Conservation (phyloP, 305 asterid genomes). For the Rubia peregrina region DNA sequence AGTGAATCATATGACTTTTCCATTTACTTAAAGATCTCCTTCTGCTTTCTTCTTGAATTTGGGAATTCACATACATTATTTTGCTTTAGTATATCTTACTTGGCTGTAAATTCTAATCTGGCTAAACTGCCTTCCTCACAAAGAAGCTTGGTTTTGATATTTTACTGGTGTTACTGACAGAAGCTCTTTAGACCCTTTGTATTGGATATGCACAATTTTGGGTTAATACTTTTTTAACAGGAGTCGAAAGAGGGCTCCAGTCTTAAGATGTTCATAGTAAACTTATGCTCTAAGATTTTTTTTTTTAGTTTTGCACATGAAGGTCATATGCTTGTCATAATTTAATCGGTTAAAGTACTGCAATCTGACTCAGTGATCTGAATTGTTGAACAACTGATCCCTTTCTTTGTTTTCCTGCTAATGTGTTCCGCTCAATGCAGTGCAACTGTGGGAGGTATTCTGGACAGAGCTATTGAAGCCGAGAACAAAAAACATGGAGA, state of each 20-base stretch:
- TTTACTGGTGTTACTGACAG: not conserved
- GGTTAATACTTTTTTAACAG: not conserved
- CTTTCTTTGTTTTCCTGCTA: not conserved
- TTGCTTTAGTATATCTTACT: not conserved
- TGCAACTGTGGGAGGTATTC: slow-evolving; percentile 81
- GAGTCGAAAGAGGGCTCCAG: not conserved
- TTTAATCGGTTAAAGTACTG: not conserved
- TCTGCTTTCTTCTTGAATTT: not conserved
- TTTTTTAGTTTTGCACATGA: not conserved
- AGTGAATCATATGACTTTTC: not conserved
- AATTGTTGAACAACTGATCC: not conserved
- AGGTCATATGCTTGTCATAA: not conserved
- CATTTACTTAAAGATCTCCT: not conserved
- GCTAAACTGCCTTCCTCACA: not conserved
- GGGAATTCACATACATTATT: not conserved
- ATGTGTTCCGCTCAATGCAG: slow-evolving; percentile 26
- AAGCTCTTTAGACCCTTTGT: not conserved
- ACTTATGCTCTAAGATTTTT: not conserved
- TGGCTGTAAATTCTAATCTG: not conserved
- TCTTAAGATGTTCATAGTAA: not conserved
- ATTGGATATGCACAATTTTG: not conserved
- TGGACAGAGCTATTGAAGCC: slow-evolving; percentile 83
- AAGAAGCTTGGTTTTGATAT: not conserved
- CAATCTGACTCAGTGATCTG: not conserved
- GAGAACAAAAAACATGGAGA: slow-evolving; percentile 89